These are phyloP conservation scores for Cladosporium sp. DNA, from an alignment of 2,329 filamentous ascomycete genomes.

Conservation along the genomic window DNA sequence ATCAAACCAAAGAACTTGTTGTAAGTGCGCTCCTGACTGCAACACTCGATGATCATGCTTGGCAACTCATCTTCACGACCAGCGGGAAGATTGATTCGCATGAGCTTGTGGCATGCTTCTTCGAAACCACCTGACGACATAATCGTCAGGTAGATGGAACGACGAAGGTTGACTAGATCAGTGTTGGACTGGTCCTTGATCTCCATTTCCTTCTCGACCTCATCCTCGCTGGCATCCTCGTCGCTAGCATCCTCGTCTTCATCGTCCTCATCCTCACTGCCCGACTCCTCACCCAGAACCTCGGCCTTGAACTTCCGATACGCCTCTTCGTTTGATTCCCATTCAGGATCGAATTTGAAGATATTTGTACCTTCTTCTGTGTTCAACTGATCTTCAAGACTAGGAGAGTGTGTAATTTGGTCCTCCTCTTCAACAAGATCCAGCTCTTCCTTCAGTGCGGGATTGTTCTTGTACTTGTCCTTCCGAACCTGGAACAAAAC, in stretches of 20 bases:
- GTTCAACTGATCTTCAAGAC: slow-evolving; percentile 77
- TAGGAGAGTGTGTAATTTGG: slow-evolving; percentile 85
- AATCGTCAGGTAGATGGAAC: slow-evolving; percentile 95
- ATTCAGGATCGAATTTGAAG: slow-evolving; percentile 89
- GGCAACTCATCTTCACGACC: slow-evolving; percentile 87
- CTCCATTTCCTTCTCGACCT: slow-evolving; percentile 73
- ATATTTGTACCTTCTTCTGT: slow-evolving; percentile 86
- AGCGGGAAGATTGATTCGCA: slow-evolving; percentile 75
- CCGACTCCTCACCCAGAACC: slow-evolving; percentile 75
- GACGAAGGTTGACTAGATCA: slow-evolving; percentile 85
- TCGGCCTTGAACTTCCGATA: slow-evolving; percentile 90
- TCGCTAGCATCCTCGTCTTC: slow-evolving; percentile 62
- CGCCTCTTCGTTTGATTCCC: slow-evolving; percentile 83
- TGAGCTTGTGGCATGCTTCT: slow-evolving; percentile 94
- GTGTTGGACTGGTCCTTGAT: slow-evolving; percentile 98
- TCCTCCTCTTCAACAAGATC: slow-evolving; percentile 97
- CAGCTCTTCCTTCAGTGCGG: slow-evolving; percentile 82
- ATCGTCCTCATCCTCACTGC: slow-evolving; percentile 75
- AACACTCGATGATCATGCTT: slow-evolving; percentile 96
- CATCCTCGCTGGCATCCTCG: slow-evolving; percentile 56
- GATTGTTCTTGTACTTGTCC: slow-evolving; percentile 94
- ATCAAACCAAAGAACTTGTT: slow-evolving; percentile 96
- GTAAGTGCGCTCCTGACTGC: slow-evolving; percentile 93
- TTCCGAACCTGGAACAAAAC: slow-evolving; percentile 95
- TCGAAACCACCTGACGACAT: slow-evolving; percentile 96